Evolutionary conservation across 768 basidiomycete genomes (phyloP).

Genomic region (Tylopilus intermedius): DNA sequence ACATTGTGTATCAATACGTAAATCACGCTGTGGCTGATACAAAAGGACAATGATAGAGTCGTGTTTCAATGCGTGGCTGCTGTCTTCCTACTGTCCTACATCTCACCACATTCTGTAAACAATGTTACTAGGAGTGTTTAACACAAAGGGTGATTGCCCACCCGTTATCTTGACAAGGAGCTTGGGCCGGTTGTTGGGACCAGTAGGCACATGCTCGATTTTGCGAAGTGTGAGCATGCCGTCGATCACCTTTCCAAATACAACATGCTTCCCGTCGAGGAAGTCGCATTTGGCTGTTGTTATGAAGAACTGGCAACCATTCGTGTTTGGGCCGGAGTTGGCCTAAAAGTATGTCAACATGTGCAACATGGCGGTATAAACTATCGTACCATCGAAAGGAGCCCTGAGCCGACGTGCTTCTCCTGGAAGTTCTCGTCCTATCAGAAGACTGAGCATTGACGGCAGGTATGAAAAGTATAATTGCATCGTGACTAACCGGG

Average conservation of each 20-base stretch:
- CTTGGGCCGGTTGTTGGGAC: constrained; percentile 86
- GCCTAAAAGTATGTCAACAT: constrained; percentile 48
- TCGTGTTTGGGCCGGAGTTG: constrained; percentile 91
- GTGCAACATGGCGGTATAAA: neutral
- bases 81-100: constrained; percentile 33
- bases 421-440: constrained; percentile 94
- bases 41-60: neutral
- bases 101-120: constrained; percentile 52
- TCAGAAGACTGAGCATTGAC: neutral
- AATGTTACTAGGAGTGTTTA: neutral
- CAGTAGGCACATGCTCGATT: constrained; percentile 93
- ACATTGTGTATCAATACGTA: neutral
- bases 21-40: neutral
- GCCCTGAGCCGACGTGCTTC: constrained; percentile 81
- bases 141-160: constrained; percentile 29
- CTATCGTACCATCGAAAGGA: constrained; percentile 78
- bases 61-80: neutral
- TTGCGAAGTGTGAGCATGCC: constrained; percentile 94
- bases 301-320: constrained; percentile 98
- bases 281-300: constrained; percentile 94
- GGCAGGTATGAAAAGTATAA: neutral
- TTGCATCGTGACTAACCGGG: constrained; percentile 47
- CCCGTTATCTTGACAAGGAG: constrained; percentile 84
- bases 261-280: constrained; percentile 91
- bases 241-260: constrained; percentile 86